phyloP scores from a whole-genome alignment of 352 stramenopile species.

The Globisporangium nagaii region DNA sequence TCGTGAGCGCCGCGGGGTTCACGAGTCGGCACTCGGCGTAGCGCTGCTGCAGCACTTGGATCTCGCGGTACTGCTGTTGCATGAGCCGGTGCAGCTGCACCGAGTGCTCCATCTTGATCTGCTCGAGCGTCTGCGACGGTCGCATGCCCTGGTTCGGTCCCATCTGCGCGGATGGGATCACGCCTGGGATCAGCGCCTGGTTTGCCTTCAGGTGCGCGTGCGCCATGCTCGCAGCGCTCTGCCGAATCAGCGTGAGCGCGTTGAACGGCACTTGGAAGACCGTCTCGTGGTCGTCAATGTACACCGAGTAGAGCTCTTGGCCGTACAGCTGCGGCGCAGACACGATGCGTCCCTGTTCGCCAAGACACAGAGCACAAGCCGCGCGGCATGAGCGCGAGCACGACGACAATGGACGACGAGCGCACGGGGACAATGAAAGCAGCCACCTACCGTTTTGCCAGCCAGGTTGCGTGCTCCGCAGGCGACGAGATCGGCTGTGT shows the following conservation, averaged over 20 bases:
- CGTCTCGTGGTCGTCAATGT: constrained; percentile 78
- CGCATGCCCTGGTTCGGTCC: constrained; percentile 13
- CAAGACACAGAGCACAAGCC: not conserved
- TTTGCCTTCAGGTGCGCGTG: constrained; percentile 42
- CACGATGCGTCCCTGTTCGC: constrained; percentile 51
- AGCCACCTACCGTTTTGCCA: constrained; percentile 40
- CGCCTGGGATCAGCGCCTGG: constrained; percentile 20
- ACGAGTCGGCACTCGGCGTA: constrained; percentile 73
- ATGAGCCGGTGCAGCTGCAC: constrained; percentile 84
- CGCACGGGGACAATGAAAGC: too few species aligned
- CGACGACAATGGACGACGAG: too few species aligned
- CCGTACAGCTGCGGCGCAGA: constrained; percentile 69
- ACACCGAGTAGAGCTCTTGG: constrained; percentile 77
- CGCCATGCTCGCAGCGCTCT: constrained; percentile 19
- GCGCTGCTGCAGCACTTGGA: constrained; percentile 79
- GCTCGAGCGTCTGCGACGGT: constrained; percentile 33
- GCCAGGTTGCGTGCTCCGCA: constrained; percentile 72
- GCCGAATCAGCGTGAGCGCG: constrained; percentile 51
- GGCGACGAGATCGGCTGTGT: constrained; percentile 63
- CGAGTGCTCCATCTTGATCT: constrained; percentile 84
- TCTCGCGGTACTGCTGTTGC: constrained; percentile 85
- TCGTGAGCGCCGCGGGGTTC: constrained; percentile 65
- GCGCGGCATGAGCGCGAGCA: too few species aligned
- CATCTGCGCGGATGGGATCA: constrained; percentile 16
- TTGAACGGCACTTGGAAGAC: constrained; percentile 82